Percentiles rank a stretch among this genome's conserved stretches.
phyloP scores from a whole-genome alignment of 75 land plant species.

The Adiantum capillusveneris region DNA sequence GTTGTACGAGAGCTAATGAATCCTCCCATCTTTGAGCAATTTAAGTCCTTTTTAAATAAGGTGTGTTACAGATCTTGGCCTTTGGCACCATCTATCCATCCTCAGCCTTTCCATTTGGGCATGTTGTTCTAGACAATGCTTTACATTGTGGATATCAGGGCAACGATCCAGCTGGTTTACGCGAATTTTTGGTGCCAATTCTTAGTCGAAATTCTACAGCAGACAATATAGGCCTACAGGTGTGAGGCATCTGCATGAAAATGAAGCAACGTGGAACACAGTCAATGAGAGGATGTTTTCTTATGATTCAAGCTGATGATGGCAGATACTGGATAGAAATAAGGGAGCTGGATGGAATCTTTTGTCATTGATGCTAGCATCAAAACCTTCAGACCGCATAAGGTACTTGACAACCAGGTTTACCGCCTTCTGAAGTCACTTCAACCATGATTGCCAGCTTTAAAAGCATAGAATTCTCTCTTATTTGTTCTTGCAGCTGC shows the following conservation, averaged over 20 bases:
- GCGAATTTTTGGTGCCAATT: slow-evolving; percentile 62
- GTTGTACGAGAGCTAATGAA: slow-evolving; percentile 87
- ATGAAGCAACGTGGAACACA: background rate
- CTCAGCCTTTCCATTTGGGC: too few species aligned
- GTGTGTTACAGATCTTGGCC: too few species aligned
- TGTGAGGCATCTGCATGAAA: slow-evolving; percentile 10
- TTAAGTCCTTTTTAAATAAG: slow-evolving; percentile 64
- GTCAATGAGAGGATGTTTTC: background rate
- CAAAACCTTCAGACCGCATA: slow-evolving; percentile 72
- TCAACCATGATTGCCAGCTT: background rate
- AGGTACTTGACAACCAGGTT: slow-evolving; percentile 52
- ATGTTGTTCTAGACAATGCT: too few species aligned
- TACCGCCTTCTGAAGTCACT: background rate
- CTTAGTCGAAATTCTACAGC: slow-evolving; percentile 36
- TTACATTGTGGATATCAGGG: slow-evolving; percentile 36
- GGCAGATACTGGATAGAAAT: slow-evolving; percentile 78
- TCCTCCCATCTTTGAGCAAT: slow-evolving; percentile 47
- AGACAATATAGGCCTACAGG: slow-evolving; percentile 72
- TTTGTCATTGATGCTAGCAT: slow-evolving; percentile 65
- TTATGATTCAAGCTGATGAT: background rate
- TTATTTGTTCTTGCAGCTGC: slow-evolving; percentile 62
- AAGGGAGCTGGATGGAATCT: slow-evolving; percentile 97
- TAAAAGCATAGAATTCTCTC: background rate
- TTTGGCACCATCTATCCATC: too few species aligned
- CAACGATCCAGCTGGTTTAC: slow-evolving; percentile 85